Conservation (phyloP, 1,139 yeast species). For the Magnusiomyces ingens region DNA sequence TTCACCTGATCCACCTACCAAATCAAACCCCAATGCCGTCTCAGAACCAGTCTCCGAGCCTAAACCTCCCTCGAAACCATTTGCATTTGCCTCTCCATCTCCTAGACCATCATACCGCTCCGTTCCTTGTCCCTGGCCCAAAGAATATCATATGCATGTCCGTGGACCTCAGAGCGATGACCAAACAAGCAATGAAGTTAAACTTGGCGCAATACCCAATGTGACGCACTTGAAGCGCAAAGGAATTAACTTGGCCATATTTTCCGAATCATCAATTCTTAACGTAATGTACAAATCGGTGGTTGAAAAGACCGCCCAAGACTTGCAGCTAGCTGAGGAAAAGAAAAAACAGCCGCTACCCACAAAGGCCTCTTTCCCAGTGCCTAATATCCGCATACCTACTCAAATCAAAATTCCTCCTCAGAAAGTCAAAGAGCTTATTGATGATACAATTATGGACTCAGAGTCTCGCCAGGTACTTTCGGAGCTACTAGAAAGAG, state of each 20-base stretch:
- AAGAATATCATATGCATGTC: constrained; percentile 10
- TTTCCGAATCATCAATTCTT: not conserved
- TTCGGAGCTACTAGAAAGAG: constrained; percentile 4
- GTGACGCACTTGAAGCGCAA: not conserved
- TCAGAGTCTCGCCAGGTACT: not conserved
- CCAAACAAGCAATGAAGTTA: not conserved
- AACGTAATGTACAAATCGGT: not conserved
- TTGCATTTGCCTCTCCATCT: not conserved
- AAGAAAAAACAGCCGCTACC: not conserved
- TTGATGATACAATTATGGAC: constrained; percentile 1
- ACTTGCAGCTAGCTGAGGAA: not conserved
- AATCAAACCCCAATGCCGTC: too few relatives aligned
- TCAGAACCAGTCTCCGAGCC: not conserved
- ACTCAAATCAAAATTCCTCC: not conserved
- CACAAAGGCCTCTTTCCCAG: not conserved
- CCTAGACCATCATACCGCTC: not conserved
- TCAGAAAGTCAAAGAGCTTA: not conserved
- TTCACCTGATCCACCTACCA: too few relatives aligned
- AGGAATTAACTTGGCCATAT: not conserved
- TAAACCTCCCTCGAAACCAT: not conserved
- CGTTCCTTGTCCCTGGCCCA: constrained; percentile 10
- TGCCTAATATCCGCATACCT: constrained; percentile 2
- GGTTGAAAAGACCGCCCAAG: not conserved
- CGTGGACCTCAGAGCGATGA: not conserved
- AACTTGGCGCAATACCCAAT: not conserved